Base-by-base conservation (phyloP, 352 stramenopile species). In the Blastocystis sp. region DNA sequence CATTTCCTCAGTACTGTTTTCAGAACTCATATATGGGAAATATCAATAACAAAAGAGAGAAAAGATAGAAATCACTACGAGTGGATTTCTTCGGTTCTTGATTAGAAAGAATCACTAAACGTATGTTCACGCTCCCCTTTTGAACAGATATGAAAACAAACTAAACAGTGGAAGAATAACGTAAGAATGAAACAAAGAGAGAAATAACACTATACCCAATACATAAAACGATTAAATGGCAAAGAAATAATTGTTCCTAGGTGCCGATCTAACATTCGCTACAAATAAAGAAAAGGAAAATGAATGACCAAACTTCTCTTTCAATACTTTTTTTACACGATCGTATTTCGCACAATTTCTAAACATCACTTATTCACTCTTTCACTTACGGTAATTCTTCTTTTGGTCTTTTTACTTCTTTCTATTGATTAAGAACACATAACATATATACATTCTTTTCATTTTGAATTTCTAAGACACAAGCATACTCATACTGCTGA, bases 301-400 rank as follows among this genome's bases (percentile, higher is more conserved):
- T 9, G 40, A 9, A 48, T 48, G 2, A 48, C 40, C 40, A 48
- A 48, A 48, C 35, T 44, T 37, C 53, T 44, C 42, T 22, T 22
- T 51, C 13, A 76, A 76, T n/a, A 48, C 22, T 4, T 15, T 17
- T 7, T 51, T n/a, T 27, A 79, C 59, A 15, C 1, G 7, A 57
- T 56, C 22, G 59, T 79, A 79, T 42, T 57, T 79, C 68, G 40
- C 33, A 48, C 68, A 79, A n/a, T 57, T 79, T 42, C 68, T 79
- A 79, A 44, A 58, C 44, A 60, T 60, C 19, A 79, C 37, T n/a
- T 1, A 19, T 1, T 53, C n/a, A 11, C 17, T 27, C 44, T 30
- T n/a, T 62, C 15, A 15, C 40, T 1, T 22, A 79, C 68, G 19
- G 13, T 27, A 79, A 3, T 53, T 79, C 68, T 24, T 4, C 40